Evolutionary conservation across 805 yeast genomes (phyloP), one percentile per base, ranked within the genome.

Genomic region (Yarrowia sp.): DNA sequence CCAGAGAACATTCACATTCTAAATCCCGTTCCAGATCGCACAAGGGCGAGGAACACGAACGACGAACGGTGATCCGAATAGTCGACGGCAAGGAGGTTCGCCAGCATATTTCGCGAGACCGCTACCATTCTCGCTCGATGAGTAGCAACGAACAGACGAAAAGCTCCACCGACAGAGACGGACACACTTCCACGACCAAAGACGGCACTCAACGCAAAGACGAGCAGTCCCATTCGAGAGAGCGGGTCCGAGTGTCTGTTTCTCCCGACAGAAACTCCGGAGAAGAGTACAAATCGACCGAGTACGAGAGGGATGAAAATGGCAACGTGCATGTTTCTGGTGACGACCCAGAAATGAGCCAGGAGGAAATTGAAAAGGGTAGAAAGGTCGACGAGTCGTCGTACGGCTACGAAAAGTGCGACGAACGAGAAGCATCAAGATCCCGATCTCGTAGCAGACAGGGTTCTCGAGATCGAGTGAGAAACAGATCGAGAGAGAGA

Each of bases 41-140:
- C 31, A 28, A 28, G 33, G 61, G 38, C 5, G 47, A 55, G 33
- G 47, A 55, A 11, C 61, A 55, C 14, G 61, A 55, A 8, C 61
- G 18, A 6, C 31, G 61, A 2, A 41, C 47, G 2, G 31, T 55
- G 15, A 55, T 22, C 15, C 28, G 31, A 8, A 10, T 35, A 4
- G 61, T 55, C 1, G 39, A 41, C n/a, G 47, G 47, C 39, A 55
- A 41, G 31, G 47, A 39, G 39, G 61, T 55, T n/a, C 61, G 61
- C 1, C 45, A 55, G 7, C 61, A 55, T 15, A 39, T 39, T 10
- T 55, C 61, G 1, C 28, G 61, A 10, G 61, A 55, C 41, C n/a
- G 61, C 17, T 38, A 39, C 38, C 61, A 55, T 15, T 39, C 38
- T n/a, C 45, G 47, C 3, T 55, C 61, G 1, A 47, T 55, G 38